Evolutionary conservation across 129 eudicot species (phyloP), one percentile per base, ranked within the genome.

Genomic region (Artemisia argyi): DNA sequence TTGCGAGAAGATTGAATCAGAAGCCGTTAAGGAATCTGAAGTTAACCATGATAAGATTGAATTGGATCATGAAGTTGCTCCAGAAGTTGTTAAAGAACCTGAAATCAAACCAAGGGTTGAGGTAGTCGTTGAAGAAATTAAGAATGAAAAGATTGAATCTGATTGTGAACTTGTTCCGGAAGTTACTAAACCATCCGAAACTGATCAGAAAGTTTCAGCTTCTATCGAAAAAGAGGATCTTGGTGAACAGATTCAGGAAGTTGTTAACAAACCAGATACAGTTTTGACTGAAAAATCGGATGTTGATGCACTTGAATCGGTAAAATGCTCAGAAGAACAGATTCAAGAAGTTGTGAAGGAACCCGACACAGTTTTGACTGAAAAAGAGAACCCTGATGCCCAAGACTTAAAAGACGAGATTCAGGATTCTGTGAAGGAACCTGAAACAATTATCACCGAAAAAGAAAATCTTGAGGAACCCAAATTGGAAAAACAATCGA

Each of bases 401-500:
- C 58, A 75, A 46, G 46, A 8, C 5, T 49, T 72, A 28, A 71
- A 32, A 28, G 72, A 70, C 44, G 68, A 71, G 26, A 44, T 15
- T 55, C 78, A 70, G 60, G 75, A 73, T 28, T 67, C 52, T 61
- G 32, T 48, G n/a, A 24, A 74, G 8, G 51, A 65, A n/a, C 48
- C 72, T 4, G 58, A 39, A 65, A 59, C 47, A 44, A 28, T 65
- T 42, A 44, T 65, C 76, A 17, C 81, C 5, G 76, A 77, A 53
- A 77, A 35, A 14, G 57, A 50, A 18, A 55, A 69, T 76, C 70
- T 51, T n/a, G 71, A 19, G 11, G 80, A 56, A 77, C 65, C 65
- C 35, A 69, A 44, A 22, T 54, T 70, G n/a, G 22, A 60, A 44
- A 65, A 75, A 46, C 46, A 12, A 3, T 49, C 75, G 19, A 71